Conservation (phyloP, 306 rosid genomes). For the Arachis stenosperma region DNA sequence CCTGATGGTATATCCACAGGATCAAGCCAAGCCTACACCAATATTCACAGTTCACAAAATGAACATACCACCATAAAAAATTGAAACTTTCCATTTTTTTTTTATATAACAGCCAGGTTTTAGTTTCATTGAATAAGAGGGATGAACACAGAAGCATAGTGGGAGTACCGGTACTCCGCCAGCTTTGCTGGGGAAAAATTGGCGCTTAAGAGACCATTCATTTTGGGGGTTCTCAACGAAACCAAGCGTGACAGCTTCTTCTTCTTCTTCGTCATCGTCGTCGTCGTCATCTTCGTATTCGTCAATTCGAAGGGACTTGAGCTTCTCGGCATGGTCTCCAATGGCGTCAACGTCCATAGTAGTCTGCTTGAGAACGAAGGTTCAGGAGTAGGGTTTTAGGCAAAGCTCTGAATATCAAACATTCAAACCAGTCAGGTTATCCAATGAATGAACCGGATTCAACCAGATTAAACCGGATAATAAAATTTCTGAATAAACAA, state of each 20-base stretch:
- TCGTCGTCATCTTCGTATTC: slow-evolving; percentile 34
- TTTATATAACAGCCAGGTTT: too few relatives aligned
- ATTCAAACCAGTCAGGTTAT: too few relatives aligned
- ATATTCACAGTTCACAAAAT: slow-evolving; percentile 19
- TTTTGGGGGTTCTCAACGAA: slow-evolving; percentile 62
- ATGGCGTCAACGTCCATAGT: slow-evolving; percentile 41
- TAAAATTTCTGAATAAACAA: too few relatives aligned
- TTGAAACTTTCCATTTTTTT: background rate
- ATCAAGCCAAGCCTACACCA: slow-evolving; percentile 85
- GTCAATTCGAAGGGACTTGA: slow-evolving; percentile 51
- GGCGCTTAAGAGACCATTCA: slow-evolving; percentile 57
- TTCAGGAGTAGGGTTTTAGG: too few relatives aligned
- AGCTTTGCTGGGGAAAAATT: slow-evolving; percentile 84
- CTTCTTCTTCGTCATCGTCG: slow-evolving; percentile 45
- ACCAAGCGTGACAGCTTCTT: slow-evolving; percentile 61
- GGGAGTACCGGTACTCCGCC: slow-evolving; percentile 81
- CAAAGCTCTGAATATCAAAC: too few relatives aligned
- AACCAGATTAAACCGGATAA: too few relatives aligned
- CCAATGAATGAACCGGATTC: too few relatives aligned
- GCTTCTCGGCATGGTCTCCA: slow-evolving; percentile 42
- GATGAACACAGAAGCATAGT: background rate
- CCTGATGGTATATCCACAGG: slow-evolving; percentile 77
- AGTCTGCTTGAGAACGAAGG: background rate
- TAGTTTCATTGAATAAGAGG: background rate
- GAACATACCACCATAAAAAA: slow-evolving; percentile 17